Base-by-base conservation (phyloP, 1,284 basidiomycete species). In the Entoloma clypeatum region DNA sequence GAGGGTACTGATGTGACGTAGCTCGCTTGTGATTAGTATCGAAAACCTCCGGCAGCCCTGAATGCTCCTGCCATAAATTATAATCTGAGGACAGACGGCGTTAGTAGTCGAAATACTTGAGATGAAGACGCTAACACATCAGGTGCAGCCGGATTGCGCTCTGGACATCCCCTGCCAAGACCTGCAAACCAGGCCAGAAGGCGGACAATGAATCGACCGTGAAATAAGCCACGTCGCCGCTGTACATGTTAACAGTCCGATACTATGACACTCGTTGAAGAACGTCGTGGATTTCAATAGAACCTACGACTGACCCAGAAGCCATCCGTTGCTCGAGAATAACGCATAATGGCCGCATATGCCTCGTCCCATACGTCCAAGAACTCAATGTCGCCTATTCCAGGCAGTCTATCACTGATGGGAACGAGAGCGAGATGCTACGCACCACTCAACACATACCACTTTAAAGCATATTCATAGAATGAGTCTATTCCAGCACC, bases 401-500 rank as follows among this genome's bases (percentile, higher is more conserved):
- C n/a, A n/a, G 29, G 14, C 13, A 11, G 30, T 5, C 27, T 10
- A 32, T 22, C 10, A 37, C 29, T 7, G 11, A 17, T 17, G 17
- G n/a, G 11, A 36, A 25, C 7, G 5, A 24, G 28, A 9, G 10
- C 7, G 5, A 25, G 13, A 16, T 19, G 22, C 8, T n/a, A 70
- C 76, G 32, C 53, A 90, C 90, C 88, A 49, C 89, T 89, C 58
- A 95, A 60, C 32, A 96, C 84, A 53, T 92, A 94, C 82, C 85
- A 89, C 58, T 88, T 90, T 33, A 90, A 60, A 11, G 87, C 90
- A 59, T 93, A 95, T 63, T 97, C 93, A 58, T 86, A 93, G 60
- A 93, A 95, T 7, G 89, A 92, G 60, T 96, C 92, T 37, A 94
- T 83, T 1, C 93, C 93, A 9, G 93, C 93, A 19, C 93, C 92